Base-by-base conservation (phyloP, 140 eudicot genomes). In the Bidens hawaiensis region DNA sequence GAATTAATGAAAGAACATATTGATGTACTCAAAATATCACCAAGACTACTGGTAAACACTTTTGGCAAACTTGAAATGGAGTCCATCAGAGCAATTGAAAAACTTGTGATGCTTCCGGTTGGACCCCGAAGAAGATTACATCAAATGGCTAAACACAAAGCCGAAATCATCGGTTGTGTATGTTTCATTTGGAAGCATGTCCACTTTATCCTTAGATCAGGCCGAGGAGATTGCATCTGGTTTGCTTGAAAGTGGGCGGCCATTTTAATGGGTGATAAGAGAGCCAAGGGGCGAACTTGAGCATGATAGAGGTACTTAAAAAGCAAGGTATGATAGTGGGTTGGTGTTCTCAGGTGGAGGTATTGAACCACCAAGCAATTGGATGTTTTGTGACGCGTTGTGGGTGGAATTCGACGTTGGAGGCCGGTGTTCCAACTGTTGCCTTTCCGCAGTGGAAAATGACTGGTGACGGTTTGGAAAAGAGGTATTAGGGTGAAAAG, bases 401-500 rank as follows among this genome's bases (percentile, higher is more conserved):
- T 67, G 89, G 94, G 48, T 85, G 94, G 94, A 85, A 85, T 53
- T 85, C 94, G 7, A 78, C 81, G 2, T 10, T 71, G 0, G 96
- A 88, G 66, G 71, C 46, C 0, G 96, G 96, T 15, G 81, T 88
- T 11, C 94, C 85, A 1, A 36, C 73, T 18, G 74, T 76, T 18
- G 86, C 60, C 5, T 71, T 76, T 68, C 80, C 89, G 0, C 84
- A 81, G 19, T 81, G 83, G 83, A 88, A 81, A 71, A 50, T 76
- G 47, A 41, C 81, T 5, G 78, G 60, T 46, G 83, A 84, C 54
- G 83, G 83, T 82, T 21, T 84, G 87, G 89, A 53, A 61, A 58
- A 61, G 55, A 0, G 94, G 96, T 28, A 70, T 79, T 9, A 56
- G 83, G 10, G 78, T 78, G 61, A 61, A 2, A 19, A 60, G 28